Base-by-base conservation (phyloP, 306 rosid species). In the Quercus aquifolioides region DNA sequence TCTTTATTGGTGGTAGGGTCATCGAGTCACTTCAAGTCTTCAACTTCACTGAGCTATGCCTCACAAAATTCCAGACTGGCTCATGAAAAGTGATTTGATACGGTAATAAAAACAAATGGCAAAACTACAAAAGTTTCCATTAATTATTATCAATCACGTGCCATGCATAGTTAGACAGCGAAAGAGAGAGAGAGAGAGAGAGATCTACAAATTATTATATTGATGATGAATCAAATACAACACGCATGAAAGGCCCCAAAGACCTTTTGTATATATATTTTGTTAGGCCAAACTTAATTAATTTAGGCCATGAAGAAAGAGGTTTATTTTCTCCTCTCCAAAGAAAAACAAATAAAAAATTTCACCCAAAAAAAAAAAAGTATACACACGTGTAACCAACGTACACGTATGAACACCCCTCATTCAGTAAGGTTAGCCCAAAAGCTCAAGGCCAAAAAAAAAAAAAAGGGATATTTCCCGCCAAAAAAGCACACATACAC, bases 221-320 rank as follows among this genome's bases (percentile, higher is more conserved):
- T 80, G 78, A 78, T 87, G 38, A 72, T 78, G 87, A 85, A 87
- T 79, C 85, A 85, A 85, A 85, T 87, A 92, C 59, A 85, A 76
- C 92, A 88, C 87, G 63, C 91, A 74, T 60, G 84, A 81, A 91
- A 86, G 97, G 98, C 96, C 95, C 98, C 97, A 91, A 87, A 91
- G 94, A 88, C 98, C 91, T 79, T 82, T 82, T 74, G 41, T 75
- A 25, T 81, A 68, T 41, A 41, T 41, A 41, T 41, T 68, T 72
- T 69, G 71, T 80, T 74, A n/a, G 77, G 89, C 86, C 88, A 83
- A 74, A 69, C 75, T 74, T 49, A 49, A 49, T 49, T 49, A 49
- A 49, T 3, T 49, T 49, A 60, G 84, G 89, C 86, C 89, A 81
- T 55, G 21, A 49, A 69, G 78, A 79, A 71, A 79, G 49, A 41